These are phyloP conservation scores for Selenicereus undatus DNA, from an alignment of 148 eudicot species.

Conservation along the genomic window DNA sequence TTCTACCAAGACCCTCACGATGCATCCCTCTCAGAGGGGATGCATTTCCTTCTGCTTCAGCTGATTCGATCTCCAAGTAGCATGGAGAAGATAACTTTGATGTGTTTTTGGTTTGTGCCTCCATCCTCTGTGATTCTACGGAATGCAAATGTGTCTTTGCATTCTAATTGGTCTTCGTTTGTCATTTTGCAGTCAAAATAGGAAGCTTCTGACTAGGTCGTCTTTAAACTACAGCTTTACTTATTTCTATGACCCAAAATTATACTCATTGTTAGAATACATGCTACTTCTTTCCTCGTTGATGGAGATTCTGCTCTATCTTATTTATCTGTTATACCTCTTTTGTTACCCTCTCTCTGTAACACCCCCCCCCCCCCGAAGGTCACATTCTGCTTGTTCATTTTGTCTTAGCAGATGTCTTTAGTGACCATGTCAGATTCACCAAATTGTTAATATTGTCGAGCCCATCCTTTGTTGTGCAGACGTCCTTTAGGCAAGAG, in stretches of 20 bases:
- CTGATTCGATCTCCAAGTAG: too few species aligned
- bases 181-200: background rate
- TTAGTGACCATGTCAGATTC: background rate
- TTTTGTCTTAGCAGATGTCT: background rate
- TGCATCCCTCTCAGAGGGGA: too few species aligned
- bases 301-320: background rate
- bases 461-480: constrained; percentile 16
- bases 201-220: background rate
- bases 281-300: background rate
- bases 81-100: background rate
- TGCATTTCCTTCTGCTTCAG: too few species aligned
- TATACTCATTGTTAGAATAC: background rate
- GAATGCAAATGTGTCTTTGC: background rate
- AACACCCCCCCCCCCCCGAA: background rate
- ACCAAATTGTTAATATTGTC: background rate
- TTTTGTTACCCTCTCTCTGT: too few species aligned
- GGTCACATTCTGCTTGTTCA: background rate
- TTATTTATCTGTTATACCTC: background rate
- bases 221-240: background rate
- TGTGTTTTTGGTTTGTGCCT: background rate
- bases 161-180: too few species aligned
- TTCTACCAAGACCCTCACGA: too few species aligned
- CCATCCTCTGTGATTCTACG: background rate
- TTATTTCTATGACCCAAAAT: background rate
- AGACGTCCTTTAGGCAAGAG: constrained; percentile 43